phyloP scores from a whole-genome alignment of 2,329 filamentous ascomycete genomes.

The Apiospora rasikravindrae region DNA sequence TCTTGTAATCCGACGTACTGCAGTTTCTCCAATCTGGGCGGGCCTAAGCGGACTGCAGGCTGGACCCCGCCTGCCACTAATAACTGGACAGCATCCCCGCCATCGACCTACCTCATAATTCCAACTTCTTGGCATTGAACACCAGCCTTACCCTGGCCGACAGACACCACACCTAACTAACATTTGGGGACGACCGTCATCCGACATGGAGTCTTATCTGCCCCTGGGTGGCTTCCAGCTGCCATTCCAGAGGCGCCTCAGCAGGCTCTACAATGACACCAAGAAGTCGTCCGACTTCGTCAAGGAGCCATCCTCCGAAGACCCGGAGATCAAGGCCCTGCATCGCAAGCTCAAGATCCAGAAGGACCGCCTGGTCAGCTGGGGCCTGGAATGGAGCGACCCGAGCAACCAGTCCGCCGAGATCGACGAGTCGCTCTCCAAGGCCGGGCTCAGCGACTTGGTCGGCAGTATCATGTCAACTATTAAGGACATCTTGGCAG shows the following conservation, averaged over 20 bases:
- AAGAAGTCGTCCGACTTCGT: conserved; percentile 79
- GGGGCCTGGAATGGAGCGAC: conserved; percentile 84
- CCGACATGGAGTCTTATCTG: conserved; percentile 56
- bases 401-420: conserved; percentile 66
- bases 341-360: conserved; percentile 81
- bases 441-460: conserved; percentile 76
- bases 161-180: not conserved
- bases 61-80: conserved; percentile 8
- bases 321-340: conserved; percentile 73
- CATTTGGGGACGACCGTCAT: not conserved
- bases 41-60: not conserved
- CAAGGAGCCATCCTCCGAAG: conserved; percentile 66
- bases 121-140: not conserved
- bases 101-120: not conserved
- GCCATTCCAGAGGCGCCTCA: conserved; percentile 67
- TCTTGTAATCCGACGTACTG: conserved; percentile 1
- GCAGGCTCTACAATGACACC: conserved; percentile 79
- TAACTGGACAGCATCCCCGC: not conserved
- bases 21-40: not conserved
- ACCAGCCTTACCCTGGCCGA: not conserved
- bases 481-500: conserved; percentile 76
- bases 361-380: conserved; percentile 77
- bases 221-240: conserved; percentile 58
- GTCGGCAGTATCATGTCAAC: conserved; percentile 80
- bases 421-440: conserved; percentile 73